Percentiles rank a stretch among this genome's conserved stretches.
phyloP scores from a whole-genome alignment of 352 stramenopile genomes.

The Phytopythium mirpurense region DNA sequence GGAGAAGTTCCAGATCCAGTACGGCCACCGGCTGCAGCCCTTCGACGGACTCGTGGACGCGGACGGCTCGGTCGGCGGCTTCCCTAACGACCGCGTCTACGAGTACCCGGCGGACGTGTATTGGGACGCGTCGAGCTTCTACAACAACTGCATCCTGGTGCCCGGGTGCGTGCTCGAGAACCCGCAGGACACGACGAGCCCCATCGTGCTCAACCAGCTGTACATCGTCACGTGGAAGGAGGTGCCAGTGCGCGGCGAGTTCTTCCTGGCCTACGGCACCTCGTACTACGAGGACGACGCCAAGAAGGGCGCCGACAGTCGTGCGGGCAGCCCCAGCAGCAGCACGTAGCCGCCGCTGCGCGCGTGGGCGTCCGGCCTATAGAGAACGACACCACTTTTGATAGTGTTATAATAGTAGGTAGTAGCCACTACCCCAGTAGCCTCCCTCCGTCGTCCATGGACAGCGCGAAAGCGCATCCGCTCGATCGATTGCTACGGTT shows the following conservation, averaged over 20 bases:
- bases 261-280: conserved; percentile 86
- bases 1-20: conserved; percentile 87
- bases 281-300: conserved; percentile 87
- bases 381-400: conserved; percentile 8
- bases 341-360: neutral
- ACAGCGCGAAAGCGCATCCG: too few relatives aligned
- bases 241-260: conserved; percentile 76
- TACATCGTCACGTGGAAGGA: conserved; percentile 90
- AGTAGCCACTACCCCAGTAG: too few relatives aligned
- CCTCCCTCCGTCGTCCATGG: too few relatives aligned
- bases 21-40: conserved; percentile 71
- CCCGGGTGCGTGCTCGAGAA: conserved; percentile 80
- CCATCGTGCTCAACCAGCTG: conserved; percentile 79
- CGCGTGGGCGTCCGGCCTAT: neutral
- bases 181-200: conserved; percentile 65
- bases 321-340: neutral
- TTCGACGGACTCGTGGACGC: conserved; percentile 84
- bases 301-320: conserved; percentile 27
- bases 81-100: conserved; percentile 86
- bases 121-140: conserved; percentile 84
- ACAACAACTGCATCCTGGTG: conserved; percentile 90
- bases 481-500: neutral
- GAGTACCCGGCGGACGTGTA: conserved; percentile 83
- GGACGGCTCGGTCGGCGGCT: conserved; percentile 77
- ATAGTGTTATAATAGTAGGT: conserved; percentile 8